Base-by-base conservation (phyloP, 1,139 yeast species). In the Yamadazyma dushanensis region DNA sequence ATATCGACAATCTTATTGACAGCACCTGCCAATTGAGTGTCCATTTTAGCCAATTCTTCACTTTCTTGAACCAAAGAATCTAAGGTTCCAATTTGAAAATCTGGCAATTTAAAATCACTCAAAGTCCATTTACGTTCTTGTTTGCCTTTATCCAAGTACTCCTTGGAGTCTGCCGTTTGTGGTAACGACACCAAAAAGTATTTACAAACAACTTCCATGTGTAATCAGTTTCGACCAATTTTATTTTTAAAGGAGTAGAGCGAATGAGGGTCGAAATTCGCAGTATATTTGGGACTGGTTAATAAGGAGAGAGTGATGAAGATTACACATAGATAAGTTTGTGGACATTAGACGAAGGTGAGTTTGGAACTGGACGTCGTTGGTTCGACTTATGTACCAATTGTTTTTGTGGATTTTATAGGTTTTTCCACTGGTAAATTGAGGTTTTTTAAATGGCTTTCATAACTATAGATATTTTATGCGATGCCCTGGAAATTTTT, bases 21-120 rank as follows among this genome's bases (percentile, higher is more conserved):
- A 6, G 94, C 76, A 10, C 73, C 65, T 34, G 74, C 76, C 54
- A 90, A 73, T 60, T 87, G 95, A 18, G 68, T 66, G 61, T 92
- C 99, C 38, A 83, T 66, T 58, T 88, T 89, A 32, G 78, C 69
- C 43, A 94, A 72, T 55, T 90, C 97, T 53, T 94, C 98, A 57
- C 92, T 81, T 61, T 89, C 92, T 52, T 83, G 81, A 37, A 92
- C 95, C 43, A 92, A 73, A 26, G 90, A 83, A 63, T 94, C 99
- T 55, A 92, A 74, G 3, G 97, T 90, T 23, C 97, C 97, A 47
- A 92, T 87, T 62, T 92, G 94, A 62, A 92, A 90, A 46, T 75
- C 80, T n/a, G 97, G 98, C 36, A 89, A 71, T 28, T 70, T 66
- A 43, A 86, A 77, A 38, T 65, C 64, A 39, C 61, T 56, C 31